phyloP scores from a whole-genome alignment of 148 eudicot species.

The Rhododendron ovatum region DNA sequence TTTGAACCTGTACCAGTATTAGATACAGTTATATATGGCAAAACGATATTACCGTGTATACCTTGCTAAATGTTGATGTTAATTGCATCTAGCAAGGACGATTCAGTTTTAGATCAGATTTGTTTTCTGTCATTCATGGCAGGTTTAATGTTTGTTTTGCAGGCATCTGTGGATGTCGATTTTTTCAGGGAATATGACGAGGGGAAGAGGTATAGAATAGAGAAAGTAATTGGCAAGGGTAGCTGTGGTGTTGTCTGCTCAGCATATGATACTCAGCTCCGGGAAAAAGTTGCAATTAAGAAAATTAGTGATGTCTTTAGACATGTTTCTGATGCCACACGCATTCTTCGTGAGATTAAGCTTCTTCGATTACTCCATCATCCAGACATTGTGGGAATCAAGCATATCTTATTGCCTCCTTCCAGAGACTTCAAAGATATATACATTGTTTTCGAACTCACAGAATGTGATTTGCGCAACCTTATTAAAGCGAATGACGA shows the following conservation, averaged over 20 bases:
- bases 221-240: neutral
- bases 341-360: neutral
- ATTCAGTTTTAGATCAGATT: neutral
- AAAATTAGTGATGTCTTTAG: neutral
- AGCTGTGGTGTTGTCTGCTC: neutral
- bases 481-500: neutral
- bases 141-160: neutral
- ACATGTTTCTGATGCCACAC: neutral
- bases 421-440: neutral
- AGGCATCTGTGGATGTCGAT: neutral
- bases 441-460: neutral
- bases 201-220: neutral
- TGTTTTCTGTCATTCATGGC: neutral
- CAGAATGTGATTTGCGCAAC: neutral
- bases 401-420: slow-evolving; percentile 1
- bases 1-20: no score
- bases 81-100: neutral
- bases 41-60: no score
- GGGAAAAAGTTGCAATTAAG: neutral
- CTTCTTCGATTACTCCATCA: neutral
- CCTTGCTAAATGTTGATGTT: neutral
- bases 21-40: neutral
- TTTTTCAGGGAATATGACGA: neutral
- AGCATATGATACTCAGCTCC: neutral
- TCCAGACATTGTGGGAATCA: neutral